phyloP scores from a whole-genome alignment of 768 basidiomycete genomes.

The Sistotremastrum suecicum region DNA sequence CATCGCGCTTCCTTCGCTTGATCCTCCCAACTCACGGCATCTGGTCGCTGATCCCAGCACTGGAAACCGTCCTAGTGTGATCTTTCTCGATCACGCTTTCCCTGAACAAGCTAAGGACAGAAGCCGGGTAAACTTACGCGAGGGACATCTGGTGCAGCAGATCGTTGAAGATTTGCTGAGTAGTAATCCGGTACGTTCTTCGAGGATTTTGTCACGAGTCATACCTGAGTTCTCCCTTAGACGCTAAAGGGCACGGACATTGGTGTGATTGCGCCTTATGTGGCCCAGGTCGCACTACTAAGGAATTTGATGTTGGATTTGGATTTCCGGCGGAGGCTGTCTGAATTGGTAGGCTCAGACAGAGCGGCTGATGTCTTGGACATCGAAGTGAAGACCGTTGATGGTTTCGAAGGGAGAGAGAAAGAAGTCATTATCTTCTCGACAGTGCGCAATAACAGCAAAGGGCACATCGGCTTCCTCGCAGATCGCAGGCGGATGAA shows the following conservation, averaged over 20 bases:
- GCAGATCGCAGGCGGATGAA: conserved; percentile 78
- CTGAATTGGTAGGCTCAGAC: conserved; percentile 42
- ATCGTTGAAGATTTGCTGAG: conserved; percentile 73
- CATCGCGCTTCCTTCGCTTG: conserved; percentile 31
- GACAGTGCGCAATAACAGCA: conserved; percentile 71
- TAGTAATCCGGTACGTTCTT: conserved; percentile 47
- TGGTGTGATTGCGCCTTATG: conserved; percentile 87
- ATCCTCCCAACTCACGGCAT: conserved; percentile 49
- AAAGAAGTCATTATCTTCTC: conserved; percentile 89
- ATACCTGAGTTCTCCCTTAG: conserved; percentile 17
- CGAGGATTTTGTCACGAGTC: background rate
- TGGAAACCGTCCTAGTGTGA: conserved; percentile 42
- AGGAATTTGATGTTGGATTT: conserved; percentile 47
- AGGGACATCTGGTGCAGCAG: conserved; percentile 64
- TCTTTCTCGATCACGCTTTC: conserved; percentile 72
- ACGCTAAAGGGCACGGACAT: conserved; percentile 60
- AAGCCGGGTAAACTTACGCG: conserved; percentile 64
- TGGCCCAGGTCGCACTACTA: conserved; percentile 69
- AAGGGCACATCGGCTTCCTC: conserved; percentile 76
- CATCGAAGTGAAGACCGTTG: conserved; percentile 85
- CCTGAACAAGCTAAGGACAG: conserved; percentile 52
- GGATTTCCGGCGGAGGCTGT: conserved; percentile 40
- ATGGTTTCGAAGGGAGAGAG: conserved; percentile 89
- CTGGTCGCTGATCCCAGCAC: conserved; percentile 22
- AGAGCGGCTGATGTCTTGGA: conserved; percentile 49